Percentiles rank a stretch among this genome's conserved stretches.
These are phyloP conservation scores for Malassezia japonica DNA, from an alignment of 1,284 basidiomycete species.

Conservation along the genomic window DNA sequence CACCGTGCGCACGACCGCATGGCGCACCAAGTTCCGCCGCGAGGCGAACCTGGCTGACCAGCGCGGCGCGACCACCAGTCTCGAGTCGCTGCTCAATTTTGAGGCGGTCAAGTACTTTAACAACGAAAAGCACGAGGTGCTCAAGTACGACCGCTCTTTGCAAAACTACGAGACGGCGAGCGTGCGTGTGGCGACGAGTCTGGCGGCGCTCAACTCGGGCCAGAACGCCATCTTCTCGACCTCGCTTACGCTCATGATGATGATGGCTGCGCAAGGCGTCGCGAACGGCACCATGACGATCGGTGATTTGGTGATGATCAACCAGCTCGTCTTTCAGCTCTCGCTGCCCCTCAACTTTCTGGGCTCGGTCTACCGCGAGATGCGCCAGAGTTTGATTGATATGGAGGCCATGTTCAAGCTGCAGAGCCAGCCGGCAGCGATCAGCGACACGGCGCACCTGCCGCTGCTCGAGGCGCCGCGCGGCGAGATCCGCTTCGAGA, in stretches of 20 bases:
- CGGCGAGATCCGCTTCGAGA: constrained; percentile 82
- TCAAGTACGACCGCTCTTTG: constrained; percentile 83
- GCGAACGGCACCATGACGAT: constrained; percentile 92
- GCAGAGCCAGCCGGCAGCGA: constrained; percentile 68
- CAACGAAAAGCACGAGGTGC: constrained; percentile 83
- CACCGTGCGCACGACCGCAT: constrained; percentile 86
- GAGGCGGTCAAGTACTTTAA: constrained; percentile 99
- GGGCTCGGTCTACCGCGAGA: constrained; percentile 90
- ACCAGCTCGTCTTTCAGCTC: constrained; percentile 96
- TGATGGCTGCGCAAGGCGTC: constrained; percentile 87
- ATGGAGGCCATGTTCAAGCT: constrained; percentile 94
- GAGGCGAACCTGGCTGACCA: constrained; percentile 95
- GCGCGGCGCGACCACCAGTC: constrained; percentile 81
- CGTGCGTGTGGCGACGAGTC: constrained; percentile 85
- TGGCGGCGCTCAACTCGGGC: constrained; percentile 87
- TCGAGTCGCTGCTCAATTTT: constrained; percentile 93
- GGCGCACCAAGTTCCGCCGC: constrained; percentile 90
- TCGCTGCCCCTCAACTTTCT: constrained; percentile 92
- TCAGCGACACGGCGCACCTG: constrained; percentile 64
- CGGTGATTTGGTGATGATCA: constrained; percentile 95
- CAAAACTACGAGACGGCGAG: constrained; percentile 79
- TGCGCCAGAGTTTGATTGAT: constrained; percentile 86
- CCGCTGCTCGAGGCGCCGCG: constrained; percentile 62
- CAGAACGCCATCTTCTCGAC: constrained; percentile 92
- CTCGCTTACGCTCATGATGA: constrained; percentile 88